Conservation (phyloP, 306 rosid genomes). For the Begonia loranthoides region DNA sequence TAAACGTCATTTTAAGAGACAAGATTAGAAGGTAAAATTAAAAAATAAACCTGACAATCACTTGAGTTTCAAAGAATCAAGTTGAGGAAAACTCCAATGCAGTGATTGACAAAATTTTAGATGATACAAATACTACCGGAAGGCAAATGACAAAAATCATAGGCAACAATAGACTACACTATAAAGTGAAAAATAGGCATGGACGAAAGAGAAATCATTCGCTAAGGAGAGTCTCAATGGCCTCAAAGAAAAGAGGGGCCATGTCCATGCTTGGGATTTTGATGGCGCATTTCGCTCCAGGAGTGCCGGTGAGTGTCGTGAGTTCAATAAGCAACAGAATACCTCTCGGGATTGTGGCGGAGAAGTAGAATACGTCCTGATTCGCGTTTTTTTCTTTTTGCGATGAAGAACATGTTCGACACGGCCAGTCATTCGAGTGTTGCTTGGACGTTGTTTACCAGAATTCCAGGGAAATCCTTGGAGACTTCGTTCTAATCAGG, state of each 20-base stretch:
- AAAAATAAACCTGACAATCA: no score
- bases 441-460: conserved; percentile 41
- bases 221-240: conserved; percentile 62
- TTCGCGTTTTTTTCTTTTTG: conserved; percentile 78
- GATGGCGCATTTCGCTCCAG: conserved; percentile 80
- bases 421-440: conserved; percentile 55
- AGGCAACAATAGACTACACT: no score
- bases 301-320: conserved; percentile 51
- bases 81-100: no score
- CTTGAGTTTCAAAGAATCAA: no score
- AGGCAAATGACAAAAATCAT: no score
- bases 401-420: conserved; percentile 82
- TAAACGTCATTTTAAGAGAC: no score
- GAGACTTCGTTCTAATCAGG: conserved; percentile 91
- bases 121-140: no score
- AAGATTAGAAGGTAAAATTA: no score
- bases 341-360: conserved; percentile 69
- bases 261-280: conserved; percentile 85
- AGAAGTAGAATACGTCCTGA: conserved; percentile 96
- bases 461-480: conserved; percentile 55
- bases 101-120: no score
- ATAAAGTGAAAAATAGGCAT: no score
- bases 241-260: conserved; percentile 69
- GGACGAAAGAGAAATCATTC: no score
- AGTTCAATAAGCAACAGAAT: conserved; percentile 65